Conservation (phyloP, 2,329 filamentous ascomycete species). For the Fusarium pilosicola region DNA sequence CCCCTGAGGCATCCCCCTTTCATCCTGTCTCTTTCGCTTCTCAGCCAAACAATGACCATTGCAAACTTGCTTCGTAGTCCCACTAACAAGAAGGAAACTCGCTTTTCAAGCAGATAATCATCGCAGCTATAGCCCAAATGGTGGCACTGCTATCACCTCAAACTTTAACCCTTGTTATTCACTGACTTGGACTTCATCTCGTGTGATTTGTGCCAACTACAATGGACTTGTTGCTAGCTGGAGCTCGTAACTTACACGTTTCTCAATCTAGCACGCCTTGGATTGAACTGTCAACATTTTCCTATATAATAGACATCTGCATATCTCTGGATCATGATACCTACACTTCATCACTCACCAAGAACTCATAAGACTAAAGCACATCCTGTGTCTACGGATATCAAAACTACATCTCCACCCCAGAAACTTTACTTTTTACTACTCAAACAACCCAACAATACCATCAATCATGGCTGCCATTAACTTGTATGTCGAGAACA, state of each 20-base stretch:
- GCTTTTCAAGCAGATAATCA: conserved; percentile 16
- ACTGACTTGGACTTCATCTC: not conserved
- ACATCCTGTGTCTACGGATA: not conserved
- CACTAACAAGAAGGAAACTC: not conserved
- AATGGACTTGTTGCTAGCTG: not conserved
- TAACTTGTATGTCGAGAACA: not conserved
- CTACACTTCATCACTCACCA: not conserved
- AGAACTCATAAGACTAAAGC: not conserved
- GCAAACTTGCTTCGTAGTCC: not conserved
- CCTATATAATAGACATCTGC: not conserved
- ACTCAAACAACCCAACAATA: not conserved
- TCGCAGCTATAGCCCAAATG: conserved; percentile 5
- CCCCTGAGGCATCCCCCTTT: not conserved
- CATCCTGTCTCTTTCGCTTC: conserved; percentile 9
- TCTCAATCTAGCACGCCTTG: not conserved
- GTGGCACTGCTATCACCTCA: conserved; percentile 8
- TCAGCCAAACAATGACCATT: not conserved
- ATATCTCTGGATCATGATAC: not conserved
- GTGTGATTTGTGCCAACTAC: not conserved
- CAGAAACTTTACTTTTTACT: too few species aligned
- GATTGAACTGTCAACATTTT: not conserved
- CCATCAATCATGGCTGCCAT: not conserved
- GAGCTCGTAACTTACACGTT: not conserved
- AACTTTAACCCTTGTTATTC: not conserved
- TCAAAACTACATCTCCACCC: not conserved